These are phyloP conservation scores for Diaporthe sp. DNA, from an alignment of 2,329 filamentous ascomycete species.

Conservation along the genomic window DNA sequence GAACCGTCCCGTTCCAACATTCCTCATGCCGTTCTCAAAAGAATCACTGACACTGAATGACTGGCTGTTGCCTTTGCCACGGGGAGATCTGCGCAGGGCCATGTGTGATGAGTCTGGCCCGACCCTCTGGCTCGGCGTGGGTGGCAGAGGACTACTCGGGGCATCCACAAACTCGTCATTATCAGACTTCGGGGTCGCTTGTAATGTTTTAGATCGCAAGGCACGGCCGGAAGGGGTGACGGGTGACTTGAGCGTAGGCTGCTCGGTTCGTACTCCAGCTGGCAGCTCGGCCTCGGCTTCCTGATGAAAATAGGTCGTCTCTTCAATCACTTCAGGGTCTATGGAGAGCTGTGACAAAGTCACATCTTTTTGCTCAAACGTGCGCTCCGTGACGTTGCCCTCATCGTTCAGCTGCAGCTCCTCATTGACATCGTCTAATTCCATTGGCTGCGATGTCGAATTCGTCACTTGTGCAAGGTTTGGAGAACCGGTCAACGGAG, in stretches of 20 bases:
- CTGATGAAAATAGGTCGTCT: not conserved
- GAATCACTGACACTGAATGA: constrained; percentile 55
- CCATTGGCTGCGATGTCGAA: constrained; percentile 38
- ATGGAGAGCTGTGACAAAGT: constrained; percentile 10
- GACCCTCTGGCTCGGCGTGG: constrained; percentile 43
- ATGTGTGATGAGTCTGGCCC: constrained; percentile 27
- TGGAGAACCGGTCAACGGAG: constrained; percentile 64
- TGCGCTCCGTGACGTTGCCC: constrained; percentile 21
- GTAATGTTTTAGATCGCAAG: constrained; percentile 36
- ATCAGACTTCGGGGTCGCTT: constrained; percentile 54
- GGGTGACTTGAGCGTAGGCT: not conserved
- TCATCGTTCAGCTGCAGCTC: constrained; percentile 36
- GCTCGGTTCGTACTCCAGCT: not conserved
- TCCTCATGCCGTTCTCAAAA: constrained; percentile 28
- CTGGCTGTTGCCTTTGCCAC: constrained; percentile 28
- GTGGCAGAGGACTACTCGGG: constrained; percentile 52
- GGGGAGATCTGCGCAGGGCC: constrained; percentile 8
- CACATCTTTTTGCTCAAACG: not conserved
- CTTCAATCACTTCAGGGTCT: constrained; percentile 24
- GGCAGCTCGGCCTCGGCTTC: not conserved
- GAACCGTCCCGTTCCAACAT: constrained; percentile 26
- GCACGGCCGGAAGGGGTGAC: constrained; percentile 14
- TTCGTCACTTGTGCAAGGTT: constrained; percentile 44
- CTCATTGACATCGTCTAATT: constrained; percentile 37
- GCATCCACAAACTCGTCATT: constrained; percentile 63